phyloP scores from a whole-genome alignment of 805 yeast species.

The Ogataea glucozyma region DNA sequence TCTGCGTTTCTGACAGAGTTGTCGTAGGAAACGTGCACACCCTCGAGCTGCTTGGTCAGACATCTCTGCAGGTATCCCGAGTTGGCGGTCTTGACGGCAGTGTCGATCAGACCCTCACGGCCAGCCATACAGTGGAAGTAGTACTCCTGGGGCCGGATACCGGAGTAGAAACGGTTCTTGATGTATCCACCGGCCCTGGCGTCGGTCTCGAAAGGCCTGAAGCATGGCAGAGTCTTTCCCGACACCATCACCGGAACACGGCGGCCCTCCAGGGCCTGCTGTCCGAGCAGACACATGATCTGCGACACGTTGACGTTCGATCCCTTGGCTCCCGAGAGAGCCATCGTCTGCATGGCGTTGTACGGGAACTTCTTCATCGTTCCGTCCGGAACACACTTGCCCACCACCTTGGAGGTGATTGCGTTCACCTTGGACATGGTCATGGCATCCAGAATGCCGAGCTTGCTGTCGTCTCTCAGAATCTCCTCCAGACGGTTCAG shows the following conservation, averaged over 20 bases:
- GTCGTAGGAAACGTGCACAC: slow-evolving; percentile 92
- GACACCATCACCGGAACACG: slow-evolving; percentile 99
- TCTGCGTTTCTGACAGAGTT: slow-evolving; percentile 95
- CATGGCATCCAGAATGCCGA: slow-evolving; percentile 93
- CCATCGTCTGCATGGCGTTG: slow-evolving; percentile 99
- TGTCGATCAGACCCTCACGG: slow-evolving; percentile 98
- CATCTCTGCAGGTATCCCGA: slow-evolving; percentile 99
- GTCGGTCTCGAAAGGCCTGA: slow-evolving; percentile 94
- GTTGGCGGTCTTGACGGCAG: slow-evolving; percentile 97
- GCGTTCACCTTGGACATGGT: slow-evolving; percentile 90
- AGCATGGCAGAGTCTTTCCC: slow-evolving; percentile 95
- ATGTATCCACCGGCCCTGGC: slow-evolving; percentile 99
- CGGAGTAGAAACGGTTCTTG: slow-evolving; percentile 95
- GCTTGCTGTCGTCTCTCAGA: slow-evolving; percentile 86
- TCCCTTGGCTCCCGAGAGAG: slow-evolving; percentile 98
- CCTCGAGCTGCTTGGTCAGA: slow-evolving; percentile 95
- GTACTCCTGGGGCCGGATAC: slow-evolving; percentile 97
- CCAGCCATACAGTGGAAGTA: slow-evolving; percentile 99
- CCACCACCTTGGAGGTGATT: slow-evolving; percentile 91
- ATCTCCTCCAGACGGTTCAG: slow-evolving; percentile 90
- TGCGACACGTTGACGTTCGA: slow-evolving; percentile 98
- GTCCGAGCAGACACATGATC: slow-evolving; percentile 98
- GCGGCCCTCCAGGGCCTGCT: slow-evolving; percentile 98
- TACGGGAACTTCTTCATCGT: slow-evolving; percentile 94
- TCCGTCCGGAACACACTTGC: slow-evolving; percentile 93